These are phyloP conservation scores for Pyrenochaeta sp. DNA, from an alignment of 2,329 filamentous ascomycete species.

Conservation along the genomic window DNA sequence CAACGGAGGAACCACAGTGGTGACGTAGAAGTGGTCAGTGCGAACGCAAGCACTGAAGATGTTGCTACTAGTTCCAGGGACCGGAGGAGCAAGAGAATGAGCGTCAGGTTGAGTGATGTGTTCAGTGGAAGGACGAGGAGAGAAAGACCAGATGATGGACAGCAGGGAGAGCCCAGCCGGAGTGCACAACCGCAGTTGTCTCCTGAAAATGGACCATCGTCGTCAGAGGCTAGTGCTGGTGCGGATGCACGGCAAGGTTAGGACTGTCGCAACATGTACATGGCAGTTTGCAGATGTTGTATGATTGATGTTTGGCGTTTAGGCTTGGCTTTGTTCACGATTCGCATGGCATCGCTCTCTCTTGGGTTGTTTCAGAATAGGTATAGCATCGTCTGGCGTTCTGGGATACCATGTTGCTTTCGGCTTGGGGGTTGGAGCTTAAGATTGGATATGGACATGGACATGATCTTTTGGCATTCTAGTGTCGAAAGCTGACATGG, in stretches of 20 bases:
- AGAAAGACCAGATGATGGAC: conserved; percentile 7
- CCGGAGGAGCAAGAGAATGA: conserved; percentile 36
- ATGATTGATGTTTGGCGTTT: background rate
- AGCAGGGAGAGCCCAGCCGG: background rate
- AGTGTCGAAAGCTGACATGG: no score
- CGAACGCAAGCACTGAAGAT: conserved; percentile 31
- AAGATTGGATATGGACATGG: no score
- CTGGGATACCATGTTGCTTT: background rate
- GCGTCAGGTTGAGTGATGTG: conserved; percentile 34
- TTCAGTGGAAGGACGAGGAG: conserved; percentile 30
- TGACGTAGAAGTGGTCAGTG: conserved; percentile 16
- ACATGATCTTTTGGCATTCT: no score
- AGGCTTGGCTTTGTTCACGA: background rate
- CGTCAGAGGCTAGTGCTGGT: background rate
- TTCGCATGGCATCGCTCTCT: background rate
- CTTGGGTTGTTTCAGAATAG: background rate
- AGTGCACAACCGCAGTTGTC: background rate
- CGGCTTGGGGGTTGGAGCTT: no score
- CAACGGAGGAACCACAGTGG: conserved; percentile 34
- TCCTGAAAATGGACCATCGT: background rate
- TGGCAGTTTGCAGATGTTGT: background rate
- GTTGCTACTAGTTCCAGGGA: conserved; percentile 11
- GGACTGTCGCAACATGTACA: background rate
- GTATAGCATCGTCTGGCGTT: background rate
- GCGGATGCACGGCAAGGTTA: background rate